These are phyloP conservation scores for Bolboschoenoplectus hybrid DNA, from an alignment of 202 grass and related monocot genomes.

Conservation along the genomic window DNA sequence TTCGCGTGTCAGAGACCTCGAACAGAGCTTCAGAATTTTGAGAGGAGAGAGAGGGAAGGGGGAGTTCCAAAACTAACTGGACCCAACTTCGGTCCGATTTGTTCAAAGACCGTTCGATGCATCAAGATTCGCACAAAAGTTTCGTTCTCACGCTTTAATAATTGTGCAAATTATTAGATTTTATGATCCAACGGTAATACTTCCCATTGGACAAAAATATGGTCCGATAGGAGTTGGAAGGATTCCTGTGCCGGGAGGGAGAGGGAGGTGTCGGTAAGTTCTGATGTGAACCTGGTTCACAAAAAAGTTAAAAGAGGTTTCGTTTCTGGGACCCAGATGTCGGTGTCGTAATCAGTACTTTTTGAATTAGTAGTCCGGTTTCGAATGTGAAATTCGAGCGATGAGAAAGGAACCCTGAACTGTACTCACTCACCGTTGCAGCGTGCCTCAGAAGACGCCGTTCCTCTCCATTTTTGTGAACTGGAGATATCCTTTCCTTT, in stretches of 20 bases:
- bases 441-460: not conserved
- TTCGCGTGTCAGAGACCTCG: slow-evolving; percentile 40
- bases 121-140: too few species aligned
- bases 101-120: too few species aligned
- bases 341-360: not conserved
- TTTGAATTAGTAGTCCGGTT: not conserved
- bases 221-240: too few species aligned
- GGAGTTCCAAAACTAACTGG: too few species aligned
- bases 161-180: too few species aligned
- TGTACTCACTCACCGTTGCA: slow-evolving; percentile 1
- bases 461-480: not conserved
- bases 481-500: not conserved
- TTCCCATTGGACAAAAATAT: too few species aligned
- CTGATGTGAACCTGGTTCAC: not conserved
- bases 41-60: not conserved
- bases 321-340: not conserved
- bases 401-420: not conserved
- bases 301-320: too few species aligned
- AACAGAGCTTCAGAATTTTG: slow-evolving; percentile 30
- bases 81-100: too few species aligned
- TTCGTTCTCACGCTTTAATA: too few species aligned
- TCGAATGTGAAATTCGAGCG: not conserved
- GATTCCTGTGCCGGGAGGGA: too few species aligned
- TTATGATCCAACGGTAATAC: too few species aligned
- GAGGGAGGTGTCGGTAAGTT: too few species aligned